phyloP scores from a whole-genome alignment of 208 protist species.

The Trypanosoma scelopori region DNA sequence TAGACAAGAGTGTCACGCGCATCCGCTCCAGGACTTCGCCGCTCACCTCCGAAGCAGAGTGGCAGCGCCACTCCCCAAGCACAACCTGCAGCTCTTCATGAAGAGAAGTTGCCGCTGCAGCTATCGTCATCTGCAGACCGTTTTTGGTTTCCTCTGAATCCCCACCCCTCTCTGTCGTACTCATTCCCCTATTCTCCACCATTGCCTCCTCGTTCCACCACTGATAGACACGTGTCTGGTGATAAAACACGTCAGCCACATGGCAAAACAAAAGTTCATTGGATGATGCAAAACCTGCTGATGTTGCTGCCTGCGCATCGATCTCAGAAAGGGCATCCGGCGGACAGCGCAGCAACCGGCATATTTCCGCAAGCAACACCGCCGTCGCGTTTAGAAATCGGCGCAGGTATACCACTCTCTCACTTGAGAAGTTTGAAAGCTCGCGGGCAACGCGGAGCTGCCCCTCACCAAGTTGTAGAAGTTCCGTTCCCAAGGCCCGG shows the following conservation, averaged over 20 bases:
- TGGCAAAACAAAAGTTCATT: conserved; percentile 3
- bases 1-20: background rate
- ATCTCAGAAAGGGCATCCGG: background rate
- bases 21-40: background rate
- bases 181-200: background rate
- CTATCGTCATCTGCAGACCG: background rate
- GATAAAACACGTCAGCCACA: conserved; percentile 11
- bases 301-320: background rate
- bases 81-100: conserved; percentile 11
- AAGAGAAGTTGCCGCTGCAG: background rate
- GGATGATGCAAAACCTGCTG: background rate
- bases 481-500: conserved; percentile 9
- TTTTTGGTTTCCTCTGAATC: background rate
- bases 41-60: background rate
- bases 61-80: conserved; percentile 2
- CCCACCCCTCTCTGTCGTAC: too few species aligned
- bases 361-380: conserved; percentile 15
- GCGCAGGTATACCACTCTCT: conserved; percentile 6
- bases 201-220: conserved; percentile 19
- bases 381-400: conserved; percentile 21
- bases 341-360: conserved; percentile 5
- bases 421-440: background rate
- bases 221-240: conserved; percentile 24
- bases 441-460: conserved; percentile 5
- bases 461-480: conserved; percentile 20